Conservation (phyloP, 2,329 filamentous ascomycete genomes). For the Onygenales sp. region DNA sequence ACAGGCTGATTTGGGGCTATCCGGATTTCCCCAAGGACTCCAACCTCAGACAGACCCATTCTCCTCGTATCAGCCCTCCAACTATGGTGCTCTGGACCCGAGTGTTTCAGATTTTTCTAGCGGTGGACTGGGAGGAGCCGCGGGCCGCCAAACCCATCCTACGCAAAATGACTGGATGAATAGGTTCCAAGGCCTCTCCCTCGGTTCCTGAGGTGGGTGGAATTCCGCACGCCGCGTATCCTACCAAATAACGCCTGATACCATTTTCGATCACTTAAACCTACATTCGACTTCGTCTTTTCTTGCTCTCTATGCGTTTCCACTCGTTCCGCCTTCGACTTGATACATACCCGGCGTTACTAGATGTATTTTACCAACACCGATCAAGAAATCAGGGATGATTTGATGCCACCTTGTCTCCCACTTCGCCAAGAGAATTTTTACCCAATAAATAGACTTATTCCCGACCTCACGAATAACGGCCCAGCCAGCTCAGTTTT, state of each 20-base stretch:
- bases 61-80: constrained; percentile 19
- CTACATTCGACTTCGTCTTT: not conserved
- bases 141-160: constrained; percentile 24
- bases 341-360: not conserved
- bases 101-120: constrained; percentile 22
- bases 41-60: constrained; percentile 27
- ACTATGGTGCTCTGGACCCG: constrained; percentile 31
- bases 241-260: not conserved
- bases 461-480: constrained; percentile 2
- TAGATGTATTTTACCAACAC: not conserved
- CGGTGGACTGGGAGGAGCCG: constrained; percentile 17
- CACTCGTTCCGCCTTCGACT: not conserved
- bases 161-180: constrained; percentile 49
- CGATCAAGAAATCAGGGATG: not conserved
- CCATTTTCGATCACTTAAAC: not conserved
- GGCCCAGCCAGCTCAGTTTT: not conserved
- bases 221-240: not conserved
- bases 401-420: not conserved
- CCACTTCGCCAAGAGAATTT: not conserved
- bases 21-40: constrained; percentile 18
- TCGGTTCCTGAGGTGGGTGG: constrained; percentile 43
- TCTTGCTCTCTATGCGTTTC: not conserved
- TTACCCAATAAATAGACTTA: not conserved
- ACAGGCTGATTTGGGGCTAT: constrained; percentile 22
- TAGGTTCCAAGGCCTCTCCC: constrained; percentile 61